A percentile compares a stretch with the other conserved stretches of the same genome.
Conservation (phyloP, 2,329 filamentous ascomycete species). For the Xylariaceae sp. region DNA sequence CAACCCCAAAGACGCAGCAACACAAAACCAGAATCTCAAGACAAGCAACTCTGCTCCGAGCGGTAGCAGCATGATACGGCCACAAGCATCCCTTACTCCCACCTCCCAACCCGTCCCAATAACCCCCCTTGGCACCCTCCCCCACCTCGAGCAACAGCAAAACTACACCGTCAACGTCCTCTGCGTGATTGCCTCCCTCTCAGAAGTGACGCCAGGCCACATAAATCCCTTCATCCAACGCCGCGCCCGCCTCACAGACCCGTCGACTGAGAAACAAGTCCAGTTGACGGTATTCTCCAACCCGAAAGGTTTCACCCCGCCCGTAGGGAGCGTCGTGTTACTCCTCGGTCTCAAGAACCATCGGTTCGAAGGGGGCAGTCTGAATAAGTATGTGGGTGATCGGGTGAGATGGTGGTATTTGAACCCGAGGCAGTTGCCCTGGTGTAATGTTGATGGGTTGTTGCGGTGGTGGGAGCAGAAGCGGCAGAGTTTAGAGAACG, state of each 20-base stretch:
- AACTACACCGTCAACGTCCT: slow-evolving; percentile 55
- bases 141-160: slow-evolving; percentile 50
- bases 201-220: slow-evolving; percentile 43
- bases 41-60: slow-evolving; percentile 6
- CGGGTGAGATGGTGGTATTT: slow-evolving; percentile 47
- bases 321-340: slow-evolving; percentile 45
- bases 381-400: slow-evolving; percentile 42
- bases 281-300: slow-evolving; percentile 52
- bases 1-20: slow-evolving; percentile 19
- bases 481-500: background rate
- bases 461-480: slow-evolving; percentile 13
- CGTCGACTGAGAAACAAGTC: slow-evolving; percentile 48
- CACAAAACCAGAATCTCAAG: slow-evolving; percentile 1
- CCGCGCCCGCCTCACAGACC: slow-evolving; percentile 47
- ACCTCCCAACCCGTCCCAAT: slow-evolving; percentile 42
- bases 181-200: slow-evolving; percentile 44
- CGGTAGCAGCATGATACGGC: background rate
- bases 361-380: slow-evolving; percentile 43
- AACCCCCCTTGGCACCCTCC: slow-evolving; percentile 45
- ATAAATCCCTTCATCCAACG: slow-evolving; percentile 48
- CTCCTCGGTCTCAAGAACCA: slow-evolving; percentile 55
- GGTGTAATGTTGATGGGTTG: slow-evolving; percentile 41
- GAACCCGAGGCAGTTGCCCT: slow-evolving; percentile 41
- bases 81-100: no score
- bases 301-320: slow-evolving; percentile 43